Evolutionary conservation across 805 yeast genomes (phyloP).

Genomic region (Teunomyces panamensis): DNA sequence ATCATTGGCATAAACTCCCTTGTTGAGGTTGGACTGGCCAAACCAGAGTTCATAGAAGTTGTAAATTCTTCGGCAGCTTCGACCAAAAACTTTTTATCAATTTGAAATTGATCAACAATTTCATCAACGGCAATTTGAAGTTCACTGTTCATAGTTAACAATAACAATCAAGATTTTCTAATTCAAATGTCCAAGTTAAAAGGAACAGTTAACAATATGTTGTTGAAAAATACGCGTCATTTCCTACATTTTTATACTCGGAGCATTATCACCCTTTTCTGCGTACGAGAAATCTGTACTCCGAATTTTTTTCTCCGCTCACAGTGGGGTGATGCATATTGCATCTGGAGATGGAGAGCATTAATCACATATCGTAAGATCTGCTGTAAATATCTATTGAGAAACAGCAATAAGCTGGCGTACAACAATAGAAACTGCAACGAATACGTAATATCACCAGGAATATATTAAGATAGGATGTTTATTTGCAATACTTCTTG

Average conservation of each 20-base stretch:
- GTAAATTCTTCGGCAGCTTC: slow-evolving; percentile 56
- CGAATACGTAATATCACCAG: too few relatives aligned
- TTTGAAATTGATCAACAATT: slow-evolving; percentile 39
- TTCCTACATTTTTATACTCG: slow-evolving; percentile 1
- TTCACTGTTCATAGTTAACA: slow-evolving; percentile 13
- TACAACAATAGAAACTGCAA: background rate
- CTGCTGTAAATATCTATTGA: too few relatives aligned
- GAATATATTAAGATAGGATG: too few relatives aligned
- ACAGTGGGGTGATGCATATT: slow-evolving; percentile 1
- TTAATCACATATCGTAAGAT: slow-evolving; percentile 1
- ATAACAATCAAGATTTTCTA: background rate
- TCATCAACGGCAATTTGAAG: slow-evolving; percentile 26
- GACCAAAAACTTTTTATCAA: slow-evolving; percentile 41
- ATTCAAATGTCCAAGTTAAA: background rate
- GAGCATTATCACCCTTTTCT: slow-evolving; percentile 2
- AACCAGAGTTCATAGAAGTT: slow-evolving; percentile 59
- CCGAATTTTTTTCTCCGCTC: slow-evolving; percentile 2
- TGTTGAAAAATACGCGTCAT: background rate
- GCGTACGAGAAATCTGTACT: background rate
- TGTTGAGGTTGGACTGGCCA: slow-evolving; percentile 38
- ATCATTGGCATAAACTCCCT: slow-evolving; percentile 74
- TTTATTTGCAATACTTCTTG: too few relatives aligned
- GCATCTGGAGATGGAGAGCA: slow-evolving; percentile 1
- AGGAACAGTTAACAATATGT: background rate
- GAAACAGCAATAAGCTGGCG: too few relatives aligned